Base-by-base conservation (phyloP, 352 stramenopile genomes). In the Phytophthora aleatoria region DNA sequence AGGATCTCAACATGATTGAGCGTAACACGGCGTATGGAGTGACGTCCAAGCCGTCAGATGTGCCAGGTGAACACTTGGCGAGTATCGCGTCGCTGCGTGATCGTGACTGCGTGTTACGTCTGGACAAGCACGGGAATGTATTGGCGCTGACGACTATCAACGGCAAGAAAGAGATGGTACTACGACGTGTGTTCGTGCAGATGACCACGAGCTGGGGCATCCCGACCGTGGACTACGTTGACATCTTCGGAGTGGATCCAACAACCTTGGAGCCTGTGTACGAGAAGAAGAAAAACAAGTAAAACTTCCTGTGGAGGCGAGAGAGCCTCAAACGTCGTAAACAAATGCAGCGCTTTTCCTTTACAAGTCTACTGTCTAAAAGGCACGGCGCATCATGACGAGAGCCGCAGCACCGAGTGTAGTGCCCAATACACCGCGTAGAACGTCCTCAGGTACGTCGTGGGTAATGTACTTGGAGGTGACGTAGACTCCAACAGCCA, bases 1-100 rank as follows among this genome's bases (percentile, higher is more conserved):
- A 95, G 56, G 86, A 93, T 27, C 77, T 95, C 41, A 95, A 89
- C 60, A 89, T 93, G 81, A 88, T 95, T 52, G 86, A 95, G 68
- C 81, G 86, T 50, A 95, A 90, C 62, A 92, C 76, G 12, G 86
- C 86, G 20, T 95, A 95, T 57, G 86, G 86, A 57, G 81, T 81
- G 7, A 81, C 74, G 6, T 78, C 67, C 51, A 60, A 76, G 44
- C 70, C 81, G 24, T 66, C 69, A 27, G 73, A 77, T 67, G 69
- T 74, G 27, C 41, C 64, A 2, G 72, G 74, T 3, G 64, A 89
- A 64, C 83, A 78, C 58, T 55, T 74, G 47, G 68, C 81, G 16
- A 49, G 59, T 31, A 71, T 95, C 33, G 74, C 84, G 38, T 89
- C 87, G 38, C 71, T 95, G 15, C 87, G 85, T 41, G 87, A 95